Evolutionary conservation across 2,329 filamentous ascomycete genomes (phyloP).

Genomic region (Botrytis medusae): DNA sequence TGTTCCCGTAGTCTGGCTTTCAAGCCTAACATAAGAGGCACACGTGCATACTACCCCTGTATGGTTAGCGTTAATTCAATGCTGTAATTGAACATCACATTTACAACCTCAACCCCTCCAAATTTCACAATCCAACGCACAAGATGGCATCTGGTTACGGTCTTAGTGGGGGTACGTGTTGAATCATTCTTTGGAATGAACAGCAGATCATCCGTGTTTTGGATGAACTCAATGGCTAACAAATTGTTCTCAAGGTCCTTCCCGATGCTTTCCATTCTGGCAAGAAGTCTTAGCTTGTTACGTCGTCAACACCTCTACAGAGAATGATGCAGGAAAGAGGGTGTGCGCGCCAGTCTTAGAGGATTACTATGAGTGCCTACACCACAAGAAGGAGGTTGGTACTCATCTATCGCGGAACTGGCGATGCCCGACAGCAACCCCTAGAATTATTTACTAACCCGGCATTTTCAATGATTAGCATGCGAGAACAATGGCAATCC

Average conservation of each 20-base stretch:
- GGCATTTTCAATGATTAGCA: slow-evolving; percentile 48
- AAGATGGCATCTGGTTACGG: slow-evolving; percentile 80
- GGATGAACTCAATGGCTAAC: slow-evolving; percentile 32
- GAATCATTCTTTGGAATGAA: neutral
- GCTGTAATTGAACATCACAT: slow-evolving; percentile 31
- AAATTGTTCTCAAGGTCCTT: slow-evolving; percentile 35
- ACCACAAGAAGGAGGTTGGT: slow-evolving; percentile 96
- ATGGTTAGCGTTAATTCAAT: slow-evolving; percentile 6
- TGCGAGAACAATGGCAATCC: slow-evolving; percentile 73
- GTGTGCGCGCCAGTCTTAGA: slow-evolving; percentile 85
- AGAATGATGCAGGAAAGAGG: slow-evolving; percentile 77
- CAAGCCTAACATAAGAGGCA: slow-evolving; percentile 4
- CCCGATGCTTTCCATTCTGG: slow-evolving; percentile 98
- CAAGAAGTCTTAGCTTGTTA: slow-evolving; percentile 99
- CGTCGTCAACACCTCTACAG: slow-evolving; percentile 82
- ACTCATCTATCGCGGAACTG: neutral
- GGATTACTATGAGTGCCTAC: slow-evolving; percentile 98
- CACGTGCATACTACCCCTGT: neutral
- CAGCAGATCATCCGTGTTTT: neutral
- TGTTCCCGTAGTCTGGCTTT: neutral
- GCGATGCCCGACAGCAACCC: neutral
- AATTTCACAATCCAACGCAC: slow-evolving; percentile 31
- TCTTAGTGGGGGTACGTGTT: slow-evolving; percentile 73
- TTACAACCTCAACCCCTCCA: slow-evolving; percentile 24
- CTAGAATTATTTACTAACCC: slow-evolving; percentile 4